phyloP scores from a whole-genome alignment of 1,284 basidiomycete species.

The Trametes pubescens region DNA sequence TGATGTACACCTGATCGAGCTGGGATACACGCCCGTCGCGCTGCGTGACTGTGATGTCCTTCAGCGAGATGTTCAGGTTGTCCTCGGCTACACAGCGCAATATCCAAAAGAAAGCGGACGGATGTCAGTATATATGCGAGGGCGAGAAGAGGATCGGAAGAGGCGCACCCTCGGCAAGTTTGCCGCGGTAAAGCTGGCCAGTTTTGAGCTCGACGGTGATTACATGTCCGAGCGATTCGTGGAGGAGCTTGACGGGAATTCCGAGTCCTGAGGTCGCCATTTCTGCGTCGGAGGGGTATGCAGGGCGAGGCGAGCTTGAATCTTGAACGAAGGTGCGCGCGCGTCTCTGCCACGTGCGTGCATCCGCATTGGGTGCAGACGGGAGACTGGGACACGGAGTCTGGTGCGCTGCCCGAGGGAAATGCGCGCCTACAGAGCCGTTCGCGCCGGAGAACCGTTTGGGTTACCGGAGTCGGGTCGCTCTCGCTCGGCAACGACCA shows the following conservation, averaged over 20 bases:
- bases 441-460: conserved; percentile 11
- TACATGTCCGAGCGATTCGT: conserved; percentile 95
- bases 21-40: conserved; percentile 99
- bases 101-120: conserved; percentile 8
- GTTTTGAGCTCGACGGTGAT: conserved; percentile 99
- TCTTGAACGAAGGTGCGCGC: conserved; percentile 19
- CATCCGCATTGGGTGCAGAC: not conserved
- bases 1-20: conserved; percentile 98
- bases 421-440: conserved; percentile 4
- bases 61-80: conserved; percentile 96
- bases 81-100: conserved; percentile 83
- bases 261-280: conserved; percentile 68
- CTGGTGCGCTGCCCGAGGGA: not conserved
- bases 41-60: conserved; percentile 97
- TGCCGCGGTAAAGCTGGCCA: conserved; percentile 96
- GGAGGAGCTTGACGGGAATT: conserved; percentile 92
- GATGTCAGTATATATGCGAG: not conserved
- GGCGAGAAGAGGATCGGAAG: conserved; percentile 22
- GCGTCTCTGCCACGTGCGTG: conserved; percentile 10
- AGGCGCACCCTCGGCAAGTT: conserved; percentile 88
- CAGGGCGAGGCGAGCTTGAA: conserved; percentile 8
- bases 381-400: conserved; percentile 1
- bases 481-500: not conserved
- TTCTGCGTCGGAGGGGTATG: conserved; percentile 25
- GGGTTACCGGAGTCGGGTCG: conserved; percentile 2